These are phyloP conservation scores for Drechslera avenae DNA, from an alignment of 2,329 filamentous ascomycete genomes.

Conservation along the genomic window DNA sequence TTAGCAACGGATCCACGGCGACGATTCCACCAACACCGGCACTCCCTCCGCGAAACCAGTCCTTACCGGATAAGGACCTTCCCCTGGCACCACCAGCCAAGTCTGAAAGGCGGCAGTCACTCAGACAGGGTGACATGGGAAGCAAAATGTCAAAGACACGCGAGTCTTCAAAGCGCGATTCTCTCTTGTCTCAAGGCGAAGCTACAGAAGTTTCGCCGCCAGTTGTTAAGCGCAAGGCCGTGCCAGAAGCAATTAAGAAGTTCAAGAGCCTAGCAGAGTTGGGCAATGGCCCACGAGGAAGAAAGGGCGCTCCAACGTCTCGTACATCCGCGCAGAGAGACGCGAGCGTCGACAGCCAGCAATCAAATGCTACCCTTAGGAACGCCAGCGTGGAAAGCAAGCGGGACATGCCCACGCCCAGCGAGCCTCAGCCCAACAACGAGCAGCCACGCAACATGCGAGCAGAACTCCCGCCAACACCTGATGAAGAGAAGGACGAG, in stretches of 20 bases:
- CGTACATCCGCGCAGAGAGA: conserved; percentile 28
- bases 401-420: background rate
- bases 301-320: conserved; percentile 30
- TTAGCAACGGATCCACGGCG: conserved; percentile 49
- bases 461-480: conserved; percentile 39
- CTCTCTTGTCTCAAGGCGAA: conserved; percentile 32
- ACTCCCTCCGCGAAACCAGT: conserved; percentile 14
- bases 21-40: conserved; percentile 33
- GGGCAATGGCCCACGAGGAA: conserved; percentile 36
- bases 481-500: conserved; percentile 27
- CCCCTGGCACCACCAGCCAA: conserved; percentile 46
- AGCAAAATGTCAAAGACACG: conserved; percentile 29
- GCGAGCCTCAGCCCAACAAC: conserved; percentile 4
- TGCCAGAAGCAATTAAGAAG: conserved; percentile 28
- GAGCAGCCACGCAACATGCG: conserved; percentile 8
- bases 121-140: conserved; percentile 26
- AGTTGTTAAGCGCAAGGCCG: conserved; percentile 36
- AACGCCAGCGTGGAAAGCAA: conserved; percentile 7
- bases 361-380: background rate
- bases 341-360: conserved; percentile 15
- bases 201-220: conserved; percentile 11
- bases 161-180: conserved; percentile 34
- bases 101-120: conserved; percentile 28
- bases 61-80: conserved; percentile 33
- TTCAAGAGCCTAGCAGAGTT: conserved; percentile 40